Evolutionary conservation across 768 basidiomycete genomes (phyloP).

Genomic region (Tephrocybe sp.): DNA sequence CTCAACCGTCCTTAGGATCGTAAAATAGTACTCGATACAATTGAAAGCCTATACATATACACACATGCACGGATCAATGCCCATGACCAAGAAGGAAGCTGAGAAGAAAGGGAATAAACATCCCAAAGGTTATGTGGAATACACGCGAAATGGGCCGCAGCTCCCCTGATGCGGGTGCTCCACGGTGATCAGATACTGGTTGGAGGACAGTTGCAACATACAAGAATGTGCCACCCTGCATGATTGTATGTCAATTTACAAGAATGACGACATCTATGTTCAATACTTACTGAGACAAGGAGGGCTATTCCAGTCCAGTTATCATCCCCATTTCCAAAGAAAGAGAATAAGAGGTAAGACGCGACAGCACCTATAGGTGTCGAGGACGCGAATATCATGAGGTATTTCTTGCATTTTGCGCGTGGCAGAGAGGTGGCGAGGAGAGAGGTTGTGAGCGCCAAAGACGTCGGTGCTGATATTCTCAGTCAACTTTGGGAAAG

Average conservation of each 20-base stretch:
- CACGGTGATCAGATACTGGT: constrained; percentile 55
- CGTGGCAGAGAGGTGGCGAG: constrained; percentile 73
- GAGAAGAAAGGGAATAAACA: constrained; percentile 68
- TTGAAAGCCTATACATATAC: constrained; percentile 1
- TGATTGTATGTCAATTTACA: not conserved
- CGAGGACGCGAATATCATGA: constrained; percentile 78
- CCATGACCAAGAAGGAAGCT: constrained; percentile 63
- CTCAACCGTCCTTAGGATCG: too few relatives aligned
- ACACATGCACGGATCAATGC: constrained; percentile 32
- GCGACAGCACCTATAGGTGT: constrained; percentile 81
- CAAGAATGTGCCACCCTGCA: constrained; percentile 88
- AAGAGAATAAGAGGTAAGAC: constrained; percentile 69
- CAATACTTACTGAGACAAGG: constrained; percentile 72
- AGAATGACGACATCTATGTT: not conserved
- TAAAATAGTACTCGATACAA: not conserved
- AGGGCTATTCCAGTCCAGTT: constrained; percentile 77
- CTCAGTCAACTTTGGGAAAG: not conserved
- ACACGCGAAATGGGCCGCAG: constrained; percentile 48
- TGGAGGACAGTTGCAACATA: constrained; percentile 94
- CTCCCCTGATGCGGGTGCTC: constrained; percentile 35
- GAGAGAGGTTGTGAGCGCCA: constrained; percentile 86
- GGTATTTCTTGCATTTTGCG: constrained; percentile 67
- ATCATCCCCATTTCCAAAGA: constrained; percentile 44
- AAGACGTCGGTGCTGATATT: constrained; percentile 79
- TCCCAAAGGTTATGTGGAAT: constrained; percentile 60